Evolutionary conservation across 805 yeast genomes (phyloP), one percentile per base, ranked within the genome.

Genomic region (Kluyveromyces siamensis): DNA sequence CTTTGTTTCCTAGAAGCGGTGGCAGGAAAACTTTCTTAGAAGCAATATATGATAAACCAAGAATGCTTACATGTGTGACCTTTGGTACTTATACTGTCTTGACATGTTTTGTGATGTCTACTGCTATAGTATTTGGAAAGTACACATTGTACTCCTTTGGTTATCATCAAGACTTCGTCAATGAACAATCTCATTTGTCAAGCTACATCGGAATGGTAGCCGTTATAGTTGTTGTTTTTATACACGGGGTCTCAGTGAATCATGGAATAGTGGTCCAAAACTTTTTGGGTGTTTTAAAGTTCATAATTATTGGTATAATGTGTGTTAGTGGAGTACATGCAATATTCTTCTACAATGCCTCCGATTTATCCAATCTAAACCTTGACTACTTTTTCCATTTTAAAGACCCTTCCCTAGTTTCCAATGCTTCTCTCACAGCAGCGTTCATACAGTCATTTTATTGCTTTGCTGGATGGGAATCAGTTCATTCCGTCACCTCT

Each of bases 11-110:
- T 0, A 69, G 84, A 55, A 80, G 83, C 51, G 93, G 95, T 2
- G 95, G 91, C 0, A 76, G 82, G 39, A 85, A 85, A 58, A 81
- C 80, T 18, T 85, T 85, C 52, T 62, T 85, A 49, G 91, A 84
- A 58, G 78, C 75, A 52, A 77, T 83, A 18, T 85, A 80, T 59
- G 73, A 74, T 45, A 75, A 66, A 51, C 95, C 93, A 0, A 70
- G 66, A 46, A 68, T 79, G 68, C 59, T 81, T 58, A 71, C 75
- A 40, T 73, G 79, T 42, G 81, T 77, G 16, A 67, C 76, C 2
- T 73, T 75, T 50, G 71, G 75, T 44, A 53, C 77, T 1, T 77
- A 71, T 51, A 70, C 79, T 2, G 70, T 81, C 10, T 52, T 75
- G 27, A 79, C 79, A 55, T 84, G 85, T 0, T 73, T 79, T 52